phyloP scores from a whole-genome alignment of 2,329 filamentous ascomycete genomes.

The Phialophora tarda region DNA sequence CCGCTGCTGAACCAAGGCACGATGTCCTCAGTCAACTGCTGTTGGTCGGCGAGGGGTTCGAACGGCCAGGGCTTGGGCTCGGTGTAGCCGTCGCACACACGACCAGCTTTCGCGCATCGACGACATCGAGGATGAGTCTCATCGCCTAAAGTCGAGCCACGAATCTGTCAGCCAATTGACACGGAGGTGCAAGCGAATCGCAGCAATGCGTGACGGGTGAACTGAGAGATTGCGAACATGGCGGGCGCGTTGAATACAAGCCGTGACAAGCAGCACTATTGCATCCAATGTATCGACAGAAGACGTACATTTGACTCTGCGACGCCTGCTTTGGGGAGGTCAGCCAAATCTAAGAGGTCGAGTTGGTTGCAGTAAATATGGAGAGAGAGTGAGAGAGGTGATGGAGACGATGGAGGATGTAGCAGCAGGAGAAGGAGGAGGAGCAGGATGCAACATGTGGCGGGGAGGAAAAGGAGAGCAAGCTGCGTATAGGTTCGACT shows the following conservation, averaged over 20 bases:
- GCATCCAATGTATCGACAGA: too few relatives aligned
- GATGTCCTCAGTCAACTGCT: conserved; percentile 4
- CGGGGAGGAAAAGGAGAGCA: neutral
- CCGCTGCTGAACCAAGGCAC: conserved; percentile 13
- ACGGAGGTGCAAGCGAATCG: neutral
- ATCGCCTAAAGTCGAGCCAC: conserved; percentile 33
- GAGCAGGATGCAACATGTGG: neutral
- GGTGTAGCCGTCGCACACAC: conserved; percentile 43
- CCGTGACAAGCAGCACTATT: neutral
- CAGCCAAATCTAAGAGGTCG: neutral
- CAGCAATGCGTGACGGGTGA: neutral
- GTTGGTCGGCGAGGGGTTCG: conserved; percentile 3
- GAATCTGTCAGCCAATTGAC: neutral
- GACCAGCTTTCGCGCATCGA: conserved; percentile 43
- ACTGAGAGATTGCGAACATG: neutral
- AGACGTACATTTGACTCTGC: conserved; percentile 34
- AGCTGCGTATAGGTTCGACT: neutral
- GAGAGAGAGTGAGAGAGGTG: neutral
- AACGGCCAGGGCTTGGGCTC: conserved; percentile 29
- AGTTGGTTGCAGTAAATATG: neutral
- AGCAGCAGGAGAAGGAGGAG: conserved; percentile 2
- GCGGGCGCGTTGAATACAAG: too few relatives aligned
- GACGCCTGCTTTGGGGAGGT: conserved; percentile 21
- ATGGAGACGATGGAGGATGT: neutral
- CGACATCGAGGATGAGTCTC: conserved; percentile 41